Conservation (phyloP, 1,139 yeast species). For the Lodderomyces jiufengensis region DNA sequence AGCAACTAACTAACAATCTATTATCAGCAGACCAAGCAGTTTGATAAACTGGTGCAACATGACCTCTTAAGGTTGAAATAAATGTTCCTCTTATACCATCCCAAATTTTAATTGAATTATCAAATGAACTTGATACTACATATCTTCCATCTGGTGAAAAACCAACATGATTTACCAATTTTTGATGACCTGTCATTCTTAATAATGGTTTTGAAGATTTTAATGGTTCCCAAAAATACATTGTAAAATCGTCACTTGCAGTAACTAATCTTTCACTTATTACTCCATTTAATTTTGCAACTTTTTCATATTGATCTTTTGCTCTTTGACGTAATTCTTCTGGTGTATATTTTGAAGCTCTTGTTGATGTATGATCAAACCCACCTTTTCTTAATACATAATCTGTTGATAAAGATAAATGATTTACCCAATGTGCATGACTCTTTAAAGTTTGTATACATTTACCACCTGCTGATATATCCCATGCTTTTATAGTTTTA, state of each 20-base stretch:
- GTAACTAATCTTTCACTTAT: slow-evolving; percentile 82
- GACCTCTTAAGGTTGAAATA: slow-evolving; percentile 88
- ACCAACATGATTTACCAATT: slow-evolving; percentile 90
- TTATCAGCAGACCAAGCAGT: slow-evolving; percentile 99
- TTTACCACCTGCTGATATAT: slow-evolving; percentile 66
- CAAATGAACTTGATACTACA: slow-evolving; percentile 91
- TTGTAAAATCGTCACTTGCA: slow-evolving; percentile 95
- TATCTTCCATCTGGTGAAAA: slow-evolving; percentile 94
- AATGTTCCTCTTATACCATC: slow-evolving; percentile 92
- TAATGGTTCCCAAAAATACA: slow-evolving; percentile 95
- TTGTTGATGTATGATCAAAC: slow-evolving; percentile 27
- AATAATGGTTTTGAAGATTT: slow-evolving; percentile 77
- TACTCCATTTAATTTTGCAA: slow-evolving; percentile 68
- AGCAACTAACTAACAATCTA: slow-evolving; percentile 83
- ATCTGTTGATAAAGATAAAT: slow-evolving; percentile 87
- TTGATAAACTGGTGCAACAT: slow-evolving; percentile 96
- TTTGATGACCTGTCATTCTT: slow-evolving; percentile 97
- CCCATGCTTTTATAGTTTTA: slow-evolving; percentile 93
- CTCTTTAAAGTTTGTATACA: slow-evolving; percentile 76
- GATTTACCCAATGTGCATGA: slow-evolving; percentile 99
- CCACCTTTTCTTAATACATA: slow-evolving; percentile 72
- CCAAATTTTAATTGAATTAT: slow-evolving; percentile 92
- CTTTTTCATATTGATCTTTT: slow-evolving; percentile 63
- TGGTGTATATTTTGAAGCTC: slow-evolving; percentile 17
- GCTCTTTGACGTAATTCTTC: slow-evolving; percentile 37